Evolutionary conservation across 1,284 basidiomycete species (phyloP), one percentile per base, ranked within the genome.

Genomic region (Peniophora sp.): DNA sequence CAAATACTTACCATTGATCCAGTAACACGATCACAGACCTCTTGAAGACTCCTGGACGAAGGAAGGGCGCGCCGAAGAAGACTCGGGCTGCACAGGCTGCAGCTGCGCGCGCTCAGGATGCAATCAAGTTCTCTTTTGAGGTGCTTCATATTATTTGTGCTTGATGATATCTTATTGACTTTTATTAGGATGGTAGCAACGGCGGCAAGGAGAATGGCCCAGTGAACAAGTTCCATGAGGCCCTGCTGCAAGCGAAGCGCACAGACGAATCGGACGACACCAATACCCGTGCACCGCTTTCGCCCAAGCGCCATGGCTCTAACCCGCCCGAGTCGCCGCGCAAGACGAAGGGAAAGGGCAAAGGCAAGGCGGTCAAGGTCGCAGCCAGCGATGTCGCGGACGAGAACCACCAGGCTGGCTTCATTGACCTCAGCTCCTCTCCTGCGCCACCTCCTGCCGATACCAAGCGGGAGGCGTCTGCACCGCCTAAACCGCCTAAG

Each of bases 21-120:
- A 51, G 5, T 56, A 90, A 87, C 50, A 75, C 79, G 12, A 74
- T 90, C 12, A 82, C 88, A 50, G 86, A 90, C 50, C 74, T 91
- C n/a, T 78, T 90, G 6, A 91, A 91, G 68, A 91, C 89, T 2
- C 88, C 88, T 23, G 81, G 83, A 34, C 77, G 86, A 35, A 87
- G 78, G 65, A 84, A 76, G 65, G 72, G 71, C 49, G 65, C 72
- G 12, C 67, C 69, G 3, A 77, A 73, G 59, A 78, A 74, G 56
- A 71, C 75, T 19, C 77, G 79, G 53, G 62, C 68, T 24, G 68
- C 65, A 20, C 56, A 63, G n/a, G 60, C 66, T 35, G 65, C 71
- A 1, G 61, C 71, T 3, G 75, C 75, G 11, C 80, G 77, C 58
- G 65, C 74, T 50, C 73, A 71, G 50, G 66, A 62, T 8, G 58